Percentiles rank a stretch among this genome's conserved stretches.
These are phyloP conservation scores for Triangularia verruculosa DNA, from an alignment of 2,329 filamentous ascomycete genomes.

Conservation along the genomic window DNA sequence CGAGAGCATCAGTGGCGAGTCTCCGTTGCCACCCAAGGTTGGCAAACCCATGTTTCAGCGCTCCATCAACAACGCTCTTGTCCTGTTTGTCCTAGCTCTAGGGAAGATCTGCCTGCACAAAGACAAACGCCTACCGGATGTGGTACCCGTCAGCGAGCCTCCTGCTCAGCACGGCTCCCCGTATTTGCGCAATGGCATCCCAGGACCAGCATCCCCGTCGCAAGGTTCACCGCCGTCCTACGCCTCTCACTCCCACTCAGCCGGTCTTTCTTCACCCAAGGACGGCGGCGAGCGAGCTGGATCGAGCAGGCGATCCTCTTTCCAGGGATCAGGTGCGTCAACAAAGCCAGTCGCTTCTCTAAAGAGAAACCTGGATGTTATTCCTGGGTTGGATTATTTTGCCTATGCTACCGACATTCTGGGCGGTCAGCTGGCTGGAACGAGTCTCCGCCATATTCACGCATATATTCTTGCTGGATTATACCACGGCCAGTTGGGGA, in stretches of 20 bases:
- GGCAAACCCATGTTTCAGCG: conserved; percentile 51
- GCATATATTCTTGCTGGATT: conserved; percentile 80
- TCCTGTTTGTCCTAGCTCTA: conserved; percentile 78
- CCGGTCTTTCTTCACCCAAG: conserved; percentile 51
- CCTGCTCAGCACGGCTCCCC: conserved; percentile 39
- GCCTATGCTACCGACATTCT: conserved; percentile 83
- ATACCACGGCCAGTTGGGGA: conserved; percentile 83
- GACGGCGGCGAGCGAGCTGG: conserved; percentile 44
- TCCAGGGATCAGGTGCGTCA: conserved; percentile 40
- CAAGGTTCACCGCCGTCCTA: conserved; percentile 54
- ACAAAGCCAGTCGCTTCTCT: conserved; percentile 21
- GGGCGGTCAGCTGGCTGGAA: conserved; percentile 74
- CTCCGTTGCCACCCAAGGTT: conserved; percentile 36
- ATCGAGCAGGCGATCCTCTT: conserved; percentile 51
- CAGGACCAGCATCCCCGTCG: conserved; percentile 44
- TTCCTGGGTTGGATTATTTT: conserved; percentile 89
- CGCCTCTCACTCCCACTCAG: conserved; percentile 45
- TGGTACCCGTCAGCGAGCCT: conserved; percentile 47
- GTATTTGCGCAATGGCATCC: conserved; percentile 48
- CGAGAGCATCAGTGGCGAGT: conserved; percentile 28
- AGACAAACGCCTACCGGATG: conserved; percentile 51
- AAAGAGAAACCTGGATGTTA: conserved; percentile 70
- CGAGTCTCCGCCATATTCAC: conserved; percentile 79
- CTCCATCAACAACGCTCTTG: conserved; percentile 75
- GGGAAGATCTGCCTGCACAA: conserved; percentile 72